Evolutionary conservation across 1,284 basidiomycete species (phyloP), one percentile per base, ranked within the genome.

Genomic region (Pterula multifida): DNA sequence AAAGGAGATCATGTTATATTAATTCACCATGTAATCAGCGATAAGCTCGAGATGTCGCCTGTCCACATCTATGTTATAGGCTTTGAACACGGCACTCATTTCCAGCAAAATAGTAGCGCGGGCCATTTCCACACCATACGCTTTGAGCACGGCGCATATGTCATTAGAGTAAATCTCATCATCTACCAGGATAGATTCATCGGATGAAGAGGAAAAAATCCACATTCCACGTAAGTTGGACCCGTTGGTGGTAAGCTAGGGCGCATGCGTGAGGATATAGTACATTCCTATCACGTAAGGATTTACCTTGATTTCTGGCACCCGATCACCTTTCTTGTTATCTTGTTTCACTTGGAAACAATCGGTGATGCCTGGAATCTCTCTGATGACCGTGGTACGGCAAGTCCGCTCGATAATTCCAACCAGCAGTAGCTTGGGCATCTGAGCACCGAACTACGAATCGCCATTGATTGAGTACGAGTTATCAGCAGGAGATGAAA

Each of bases 91-190:
- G 35, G 79, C 81, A 45, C 84, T 77, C 69, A 98, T 90, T 67
- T 98, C 95, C 52, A 76, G 73, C 51, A 96, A 70, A 60, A 99
- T 90, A n/a, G 91, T 84, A 24, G 85, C 83, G 39, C 96, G 84
- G 22, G 95, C 96, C 67, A 96, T 95, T 69, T 99, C 96, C 25
- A 99, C 95, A 51, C 96, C 96, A 62, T 98, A 98, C 1, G 91
- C 89, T 60, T 80, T 81, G 45, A 98, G 71, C 49, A 95, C 85
- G 15, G 94, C 88, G 60, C 92, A 91, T 52, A 99, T 91, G 61
- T 98, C 94, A 70, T 98, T 98, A 23, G 94, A 94, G 60, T 89
- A 89, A 52, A 98, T 80, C 49, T 78, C 76, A 63, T 93, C 76
- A 49, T 90, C 77, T 60, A 95, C 85, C 54, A 98, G 76, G 54